Evolutionary conservation across 2,329 filamentous ascomycete genomes (phyloP), one percentile per base, ranked within the genome.

Genomic region (Immersiporthe knoxdaviesiana): DNA sequence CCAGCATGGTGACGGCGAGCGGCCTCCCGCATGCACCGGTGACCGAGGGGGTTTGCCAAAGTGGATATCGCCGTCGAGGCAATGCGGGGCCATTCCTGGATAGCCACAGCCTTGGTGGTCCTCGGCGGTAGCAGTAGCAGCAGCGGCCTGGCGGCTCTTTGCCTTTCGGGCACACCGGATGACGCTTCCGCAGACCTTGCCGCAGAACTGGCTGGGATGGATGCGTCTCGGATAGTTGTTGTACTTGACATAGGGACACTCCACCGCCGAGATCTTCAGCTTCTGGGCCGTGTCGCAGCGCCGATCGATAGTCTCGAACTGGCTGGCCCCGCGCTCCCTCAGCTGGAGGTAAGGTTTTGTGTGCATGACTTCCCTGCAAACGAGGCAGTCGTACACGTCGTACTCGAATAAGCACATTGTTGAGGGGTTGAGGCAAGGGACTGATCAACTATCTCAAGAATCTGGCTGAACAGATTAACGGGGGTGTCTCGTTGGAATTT

Each of bases 321-420:
- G n/a, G 18, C n/a, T 54, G 24, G 24, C 12, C 14, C 50, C n/a
- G 12, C n/a, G 24, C 11, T 24, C 2, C 24, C 52, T 30, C 52
- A 30, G 24, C 24, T 16, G 12, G 52, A 56, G 24, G 52, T 56
- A 56, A 27, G 14, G 27, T 3, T 30, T 30, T 24, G 52, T 30
- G 24, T 56, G 24, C 24, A 30, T 30, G 52, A 56, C 52, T 30
- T 32, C 27, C 52, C 14, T 56, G 52, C 52, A 56, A 12, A 56
- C 27, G 12, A 30, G 27, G 52, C 52, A 56, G 27, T 56, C 52
- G 52, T 56, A 56, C 6, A 56, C 52, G 52, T 56, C 52, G 52
- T 30, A 56, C 12, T 56, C 52, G 52, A 32, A 56, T 12, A 30
- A 8, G 27, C 52, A 56, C 52, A 56, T 56, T 18, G 27, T 32